Evolutionary conservation across 352 stramenopile genomes (phyloP).

Genomic region (Lagenidium giganteum): DNA sequence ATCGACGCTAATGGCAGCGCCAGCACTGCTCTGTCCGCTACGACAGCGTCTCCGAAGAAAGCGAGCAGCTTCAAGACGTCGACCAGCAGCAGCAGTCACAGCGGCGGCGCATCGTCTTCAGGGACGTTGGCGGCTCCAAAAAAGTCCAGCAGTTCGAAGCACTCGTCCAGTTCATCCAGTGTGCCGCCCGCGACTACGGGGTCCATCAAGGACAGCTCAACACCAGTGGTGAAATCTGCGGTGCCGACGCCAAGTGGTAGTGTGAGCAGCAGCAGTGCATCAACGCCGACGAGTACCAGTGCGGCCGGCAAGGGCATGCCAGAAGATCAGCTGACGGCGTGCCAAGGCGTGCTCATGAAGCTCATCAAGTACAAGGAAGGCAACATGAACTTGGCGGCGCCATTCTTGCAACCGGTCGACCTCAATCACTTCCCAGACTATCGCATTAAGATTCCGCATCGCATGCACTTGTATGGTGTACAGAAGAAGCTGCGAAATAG

Average conservation of each 20-base stretch:
- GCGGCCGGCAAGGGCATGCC: conserved; percentile 38
- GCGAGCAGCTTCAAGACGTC: too few relatives aligned
- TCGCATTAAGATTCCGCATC: conserved; percentile 75
- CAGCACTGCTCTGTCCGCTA: too few relatives aligned
- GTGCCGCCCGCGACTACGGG: too few relatives aligned
- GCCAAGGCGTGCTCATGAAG: conserved; percentile 66
- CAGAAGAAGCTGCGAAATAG: conserved; percentile 80
- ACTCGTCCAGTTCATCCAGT: too few relatives aligned
- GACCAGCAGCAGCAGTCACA: too few relatives aligned
- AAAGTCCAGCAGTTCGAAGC: conserved; percentile 7
- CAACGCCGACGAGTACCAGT: not conserved
- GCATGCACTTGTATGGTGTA: conserved; percentile 82
- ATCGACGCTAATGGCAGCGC: not conserved
- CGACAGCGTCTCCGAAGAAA: too few relatives aligned
- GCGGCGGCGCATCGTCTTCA: too few relatives aligned
- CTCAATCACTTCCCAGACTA: conserved; percentile 82
- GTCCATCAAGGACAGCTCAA: too few relatives aligned
- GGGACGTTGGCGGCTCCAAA: too few relatives aligned
- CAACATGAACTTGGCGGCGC: conserved; percentile 56
- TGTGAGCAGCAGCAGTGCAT: not conserved
- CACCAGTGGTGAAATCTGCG: too few relatives aligned
- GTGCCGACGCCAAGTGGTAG: too few relatives aligned
- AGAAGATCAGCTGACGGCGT: conserved; percentile 45
- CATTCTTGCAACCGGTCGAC: conserved; percentile 80
- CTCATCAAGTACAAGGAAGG: conserved; percentile 85